Conservation (phyloP, 2,329 filamentous ascomycete species). For the Xylariaceae sp. region DNA sequence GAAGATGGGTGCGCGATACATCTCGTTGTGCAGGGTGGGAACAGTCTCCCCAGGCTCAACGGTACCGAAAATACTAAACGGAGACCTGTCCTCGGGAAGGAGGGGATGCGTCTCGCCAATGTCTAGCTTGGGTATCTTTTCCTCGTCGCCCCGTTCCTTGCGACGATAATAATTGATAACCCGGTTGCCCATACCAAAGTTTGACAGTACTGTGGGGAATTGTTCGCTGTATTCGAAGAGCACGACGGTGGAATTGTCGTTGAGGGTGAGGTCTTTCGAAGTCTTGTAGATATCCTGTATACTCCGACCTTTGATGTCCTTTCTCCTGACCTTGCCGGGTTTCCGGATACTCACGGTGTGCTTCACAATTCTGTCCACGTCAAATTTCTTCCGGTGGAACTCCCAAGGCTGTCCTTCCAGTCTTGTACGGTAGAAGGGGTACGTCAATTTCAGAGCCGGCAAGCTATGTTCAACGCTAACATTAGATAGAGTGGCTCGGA, state of each 20-base stretch:
- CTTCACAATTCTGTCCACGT: slow-evolving; percentile 54
- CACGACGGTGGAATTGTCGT: slow-evolving; percentile 82
- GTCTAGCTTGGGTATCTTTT: slow-evolving; percentile 73
- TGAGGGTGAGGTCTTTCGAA: slow-evolving; percentile 78
- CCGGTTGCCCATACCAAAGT: slow-evolving; percentile 95
- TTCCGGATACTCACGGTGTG: slow-evolving; percentile 36
- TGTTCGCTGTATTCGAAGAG: slow-evolving; percentile 96
- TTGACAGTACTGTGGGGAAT: slow-evolving; percentile 84
- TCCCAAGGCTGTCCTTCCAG: slow-evolving; percentile 68
- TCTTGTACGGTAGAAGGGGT: slow-evolving; percentile 92
- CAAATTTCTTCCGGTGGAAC: slow-evolving; percentile 62
- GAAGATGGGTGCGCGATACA: slow-evolving; percentile 94
- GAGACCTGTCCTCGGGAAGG: slow-evolving; percentile 89
- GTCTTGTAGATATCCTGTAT: slow-evolving; percentile 73
- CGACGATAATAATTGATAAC: slow-evolving; percentile 96
- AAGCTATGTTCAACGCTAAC: slow-evolving; percentile 92
- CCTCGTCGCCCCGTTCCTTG: slow-evolving; percentile 68
- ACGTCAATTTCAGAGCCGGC: slow-evolving; percentile 85
- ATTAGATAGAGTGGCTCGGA: slow-evolving; percentile 85
- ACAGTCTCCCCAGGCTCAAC: slow-evolving; percentile 88
- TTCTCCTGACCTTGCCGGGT: slow-evolving; percentile 71
- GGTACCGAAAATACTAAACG: slow-evolving; percentile 90
- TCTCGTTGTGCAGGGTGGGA: slow-evolving; percentile 86
- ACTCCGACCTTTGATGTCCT: slow-evolving; percentile 74
- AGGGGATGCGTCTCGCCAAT: slow-evolving; percentile 86